These are phyloP conservation scores for Stromatinia cepivora DNA, from an alignment of 2,329 filamentous ascomycete genomes.

Conservation along the genomic window DNA sequence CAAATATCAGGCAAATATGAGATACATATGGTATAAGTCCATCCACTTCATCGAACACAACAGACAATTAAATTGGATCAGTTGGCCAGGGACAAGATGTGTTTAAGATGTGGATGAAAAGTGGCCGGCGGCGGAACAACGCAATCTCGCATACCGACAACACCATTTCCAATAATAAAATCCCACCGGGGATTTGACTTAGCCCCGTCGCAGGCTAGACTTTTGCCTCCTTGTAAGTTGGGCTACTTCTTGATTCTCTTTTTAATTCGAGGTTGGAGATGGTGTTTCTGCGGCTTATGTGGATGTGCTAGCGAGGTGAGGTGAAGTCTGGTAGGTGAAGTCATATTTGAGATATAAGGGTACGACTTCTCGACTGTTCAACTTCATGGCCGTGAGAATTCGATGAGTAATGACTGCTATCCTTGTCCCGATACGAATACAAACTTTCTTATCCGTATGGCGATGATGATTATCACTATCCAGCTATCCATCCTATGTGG, in stretches of 20 bases:
- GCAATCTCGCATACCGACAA: background rate
- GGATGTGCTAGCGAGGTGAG: background rate
- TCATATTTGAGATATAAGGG: background rate
- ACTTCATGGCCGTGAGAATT: background rate
- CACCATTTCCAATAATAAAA: background rate
- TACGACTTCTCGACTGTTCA: background rate
- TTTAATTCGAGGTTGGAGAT: background rate
- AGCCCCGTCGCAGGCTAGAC: background rate
- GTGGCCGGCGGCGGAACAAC: background rate
- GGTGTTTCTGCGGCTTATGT: background rate
- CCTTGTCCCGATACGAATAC: background rate
- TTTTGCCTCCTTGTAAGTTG: background rate
- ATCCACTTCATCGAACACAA: background rate
- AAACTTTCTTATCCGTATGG: no score
- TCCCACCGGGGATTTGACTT: background rate
- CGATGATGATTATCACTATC: background rate
- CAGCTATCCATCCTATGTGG: background rate
- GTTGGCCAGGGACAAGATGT: background rate
- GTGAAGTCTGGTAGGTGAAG: background rate
- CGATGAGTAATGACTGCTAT: background rate
- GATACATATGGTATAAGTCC: background rate
- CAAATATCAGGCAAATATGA: background rate
- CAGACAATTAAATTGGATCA: background rate
- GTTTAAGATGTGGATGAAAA: constrained; percentile 3
- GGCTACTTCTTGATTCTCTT: background rate